Conservation (phyloP, 768 basidiomycete species). For the Podaxis sp. region DNA sequence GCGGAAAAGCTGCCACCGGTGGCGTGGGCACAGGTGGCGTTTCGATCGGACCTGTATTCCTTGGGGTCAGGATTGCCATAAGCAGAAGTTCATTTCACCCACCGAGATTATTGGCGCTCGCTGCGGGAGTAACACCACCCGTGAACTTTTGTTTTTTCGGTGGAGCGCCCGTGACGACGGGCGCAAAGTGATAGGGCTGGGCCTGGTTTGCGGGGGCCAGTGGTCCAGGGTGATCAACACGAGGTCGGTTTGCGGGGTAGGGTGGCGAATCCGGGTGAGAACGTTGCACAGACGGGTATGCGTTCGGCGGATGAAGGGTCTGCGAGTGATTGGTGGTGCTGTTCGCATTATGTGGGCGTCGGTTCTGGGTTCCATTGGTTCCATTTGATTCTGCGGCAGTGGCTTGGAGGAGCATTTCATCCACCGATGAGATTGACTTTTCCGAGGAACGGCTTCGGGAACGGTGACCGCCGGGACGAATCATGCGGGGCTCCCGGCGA, state of each 20-base stretch:
- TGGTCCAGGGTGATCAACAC: slow-evolving; percentile 14
- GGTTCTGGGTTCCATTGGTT: slow-evolving; percentile 4
- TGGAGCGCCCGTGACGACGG: slow-evolving; percentile 71
- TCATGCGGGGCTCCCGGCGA: slow-evolving; percentile 16
- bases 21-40: slow-evolving; percentile 23
- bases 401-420: slow-evolving; percentile 45
- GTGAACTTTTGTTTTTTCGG: slow-evolving; percentile 62
- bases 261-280: slow-evolving; percentile 15
- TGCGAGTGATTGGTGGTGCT: background rate
- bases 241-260: slow-evolving; percentile 17
- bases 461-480: slow-evolving; percentile 25
- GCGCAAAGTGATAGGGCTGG: slow-evolving; percentile 61
- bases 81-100: background rate
- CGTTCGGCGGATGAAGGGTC: slow-evolving; percentile 1
- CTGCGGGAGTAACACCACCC: slow-evolving; percentile 18
- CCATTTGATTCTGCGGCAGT: slow-evolving; percentile 29
- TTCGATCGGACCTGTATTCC: slow-evolving; percentile 14
- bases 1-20: slow-evolving; percentile 34
- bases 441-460: slow-evolving; percentile 35
- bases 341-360: background rate
- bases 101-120: slow-evolving; percentile 15
- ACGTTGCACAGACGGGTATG: slow-evolving; percentile 13
- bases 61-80: background rate
- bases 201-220: slow-evolving; percentile 29
- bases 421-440: slow-evolving; percentile 37